Conservation (phyloP, 2,329 filamentous ascomycete species). For the Zopfia rhizophila region DNA sequence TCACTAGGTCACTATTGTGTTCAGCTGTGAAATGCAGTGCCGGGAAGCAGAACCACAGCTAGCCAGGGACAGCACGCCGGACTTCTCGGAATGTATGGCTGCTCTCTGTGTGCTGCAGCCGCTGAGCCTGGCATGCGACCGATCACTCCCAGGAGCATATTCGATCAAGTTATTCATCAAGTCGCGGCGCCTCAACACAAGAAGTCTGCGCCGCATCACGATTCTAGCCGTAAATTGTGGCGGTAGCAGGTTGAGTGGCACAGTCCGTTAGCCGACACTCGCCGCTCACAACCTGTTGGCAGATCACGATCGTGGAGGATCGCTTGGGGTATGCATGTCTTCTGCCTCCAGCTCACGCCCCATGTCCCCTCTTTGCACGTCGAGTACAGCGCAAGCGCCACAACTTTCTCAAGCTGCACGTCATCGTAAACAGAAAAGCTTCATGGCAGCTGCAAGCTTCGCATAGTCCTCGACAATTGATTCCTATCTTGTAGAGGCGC, state of each 20-base stretch:
- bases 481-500: slow-evolving; percentile 42
- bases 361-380: slow-evolving; percentile 30
- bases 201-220: slow-evolving; percentile 23
- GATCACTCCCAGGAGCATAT: slow-evolving; percentile 35
- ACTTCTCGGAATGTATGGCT: slow-evolving; percentile 28
- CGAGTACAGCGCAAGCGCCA: slow-evolving; percentile 38
- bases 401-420: slow-evolving; percentile 45
- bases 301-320: slow-evolving; percentile 36
- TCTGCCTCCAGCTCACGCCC: slow-evolving; percentile 26
- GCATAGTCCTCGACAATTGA: slow-evolving; percentile 34
- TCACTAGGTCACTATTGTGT: slow-evolving; percentile 27
- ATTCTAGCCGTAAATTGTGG: slow-evolving; percentile 35
- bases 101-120: too few species aligned
- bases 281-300: slow-evolving; percentile 20
- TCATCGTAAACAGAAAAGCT: slow-evolving; percentile 42
- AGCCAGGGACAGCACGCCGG: slow-evolving; percentile 37
- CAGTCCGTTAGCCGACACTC: slow-evolving; percentile 30
- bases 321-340: slow-evolving; percentile 38
- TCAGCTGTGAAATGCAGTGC: slow-evolving; percentile 21
- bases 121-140: slow-evolving; percentile 29
- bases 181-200: slow-evolving; percentile 4
- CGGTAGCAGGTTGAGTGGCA: slow-evolving; percentile 43
- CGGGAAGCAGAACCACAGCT: slow-evolving; percentile 34
- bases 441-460: slow-evolving; percentile 31
- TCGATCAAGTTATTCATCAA: slow-evolving; percentile 37